Base-by-base conservation (phyloP, 441 rosid species). In the Theobroma grandiflorum region DNA sequence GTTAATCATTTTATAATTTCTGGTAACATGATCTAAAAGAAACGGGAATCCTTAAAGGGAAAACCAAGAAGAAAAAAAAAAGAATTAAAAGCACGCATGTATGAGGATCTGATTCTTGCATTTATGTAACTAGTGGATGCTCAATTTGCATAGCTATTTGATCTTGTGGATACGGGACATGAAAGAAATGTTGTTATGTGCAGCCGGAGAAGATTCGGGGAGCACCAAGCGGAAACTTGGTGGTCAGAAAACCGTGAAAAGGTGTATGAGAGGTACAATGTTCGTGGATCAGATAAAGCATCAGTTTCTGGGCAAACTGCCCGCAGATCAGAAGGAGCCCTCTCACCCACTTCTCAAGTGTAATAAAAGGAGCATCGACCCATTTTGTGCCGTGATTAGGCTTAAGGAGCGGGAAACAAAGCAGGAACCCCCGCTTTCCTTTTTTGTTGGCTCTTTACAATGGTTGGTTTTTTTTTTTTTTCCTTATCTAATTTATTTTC, bases 211-310 rank as follows among this genome's bases (percentile, higher is more conserved):
- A 94, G 96, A 87, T 97, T 94, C 67, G 94, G 90, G 35, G 99
- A 97, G 90, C 98, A 95, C 75, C 99, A 97, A 83, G 99, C 99
- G 4, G 97, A 95, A 84, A 87, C 89, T 2, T 97, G 99, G 99
- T 97, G 99, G 99, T 91, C 97, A 16, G 99, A 97, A 89, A 97
- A 97, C 74, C 98, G 99, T 0, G 99, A 94, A 73, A 95, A 84
- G 85, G 99, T 97, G 69, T 93, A 94, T 16, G 96, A 93, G 77
- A 88, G 82, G 82, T 93, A 95, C 85, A 93, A 93, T 69, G 95
- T 97, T 43, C 90, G 93, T 2, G 96, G 94, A 73, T 84, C 95
- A 5, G 98, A 96, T 57, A 93, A 90, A 82, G 77, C 93, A 69
- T 89, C 97, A 20, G 88, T 87, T 38, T 78, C 92, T 38, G 86